Conservation (phyloP, 108 stramenopile genomes). For the Pseudonitzschia pungens region DNA sequence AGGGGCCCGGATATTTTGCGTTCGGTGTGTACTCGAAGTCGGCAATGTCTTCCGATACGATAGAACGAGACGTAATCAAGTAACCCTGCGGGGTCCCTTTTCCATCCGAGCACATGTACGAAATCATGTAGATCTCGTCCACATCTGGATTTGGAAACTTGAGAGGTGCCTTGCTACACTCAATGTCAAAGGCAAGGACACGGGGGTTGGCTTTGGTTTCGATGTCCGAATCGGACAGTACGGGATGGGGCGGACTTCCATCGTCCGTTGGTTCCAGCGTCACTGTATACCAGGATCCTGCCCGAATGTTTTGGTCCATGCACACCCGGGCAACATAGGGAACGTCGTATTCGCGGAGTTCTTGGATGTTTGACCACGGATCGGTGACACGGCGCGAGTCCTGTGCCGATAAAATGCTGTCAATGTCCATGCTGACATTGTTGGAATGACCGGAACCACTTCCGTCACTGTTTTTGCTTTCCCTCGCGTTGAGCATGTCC, state of each 20-base stretch:
- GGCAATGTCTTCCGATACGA: conserved; percentile 91
- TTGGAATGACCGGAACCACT: neutral
- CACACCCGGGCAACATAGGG: conserved; percentile 91
- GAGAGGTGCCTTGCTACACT: conserved; percentile 97
- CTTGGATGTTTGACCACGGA: conserved; percentile 53
- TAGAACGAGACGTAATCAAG: conserved; percentile 83
- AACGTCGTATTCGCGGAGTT: conserved; percentile 97
- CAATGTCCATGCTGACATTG: conserved; percentile 39
- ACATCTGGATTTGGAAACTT: conserved; percentile 96
- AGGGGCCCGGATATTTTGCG: conserved; percentile 95
- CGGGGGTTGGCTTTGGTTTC: conserved; percentile 92
- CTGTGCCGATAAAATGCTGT: conserved; percentile 47
- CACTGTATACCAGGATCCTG: conserved; percentile 96
- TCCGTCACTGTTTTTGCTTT: conserved; percentile 24
- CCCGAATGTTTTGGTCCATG: conserved; percentile 91
- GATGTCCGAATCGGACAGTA: conserved; percentile 77
- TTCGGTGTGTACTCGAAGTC: conserved; percentile 99
- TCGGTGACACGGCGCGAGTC: conserved; percentile 23
- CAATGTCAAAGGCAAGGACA: conserved; percentile 98
- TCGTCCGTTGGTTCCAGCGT: conserved; percentile 55
- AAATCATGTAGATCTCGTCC: conserved; percentile 99
- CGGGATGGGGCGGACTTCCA: conserved; percentile 29
- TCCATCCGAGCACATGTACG: conserved; percentile 91
- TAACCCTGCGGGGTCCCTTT: conserved; percentile 76
- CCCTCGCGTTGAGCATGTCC: conserved; percentile 49